Base-by-base conservation (phyloP, 495 filamentous ascomycete genomes). In the Aspergillus carlsbadensis region DNA sequence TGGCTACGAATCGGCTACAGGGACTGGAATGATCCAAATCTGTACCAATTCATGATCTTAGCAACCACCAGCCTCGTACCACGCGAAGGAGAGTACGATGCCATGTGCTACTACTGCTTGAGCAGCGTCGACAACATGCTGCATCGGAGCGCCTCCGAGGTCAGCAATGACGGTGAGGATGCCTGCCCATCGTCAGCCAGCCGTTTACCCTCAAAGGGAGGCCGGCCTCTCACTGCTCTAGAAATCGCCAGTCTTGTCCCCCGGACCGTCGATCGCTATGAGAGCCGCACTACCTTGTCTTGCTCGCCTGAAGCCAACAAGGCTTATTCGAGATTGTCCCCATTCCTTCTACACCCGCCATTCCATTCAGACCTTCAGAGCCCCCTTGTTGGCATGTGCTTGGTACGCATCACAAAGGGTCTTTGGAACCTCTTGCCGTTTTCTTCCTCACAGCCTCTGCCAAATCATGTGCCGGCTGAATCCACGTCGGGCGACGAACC, bases 71-170 rank as follows among this genome's bases (percentile, higher is more conserved):
- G 20, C 21, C 49, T 17, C 6, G 63, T 68, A 3, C 67, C 65
- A 8, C 72, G 74, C 2, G 56, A 63, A 10, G 72, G 70, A 1
- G 72, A 75, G 36, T 77, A 71, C 57, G 68, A 77, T 15, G 65
- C 74, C 18, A 52, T 73, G 22, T 77, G 74, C 51, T 60, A 59
- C n/a, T 50, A 74, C 49, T 77, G 74, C 40, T 53, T 57, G 1
- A 53, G 57, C 44, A 56, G 54, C n/a, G 49, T 71, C 10, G 70
- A 74, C 20, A 62, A 55, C 3, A 36, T 15, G 46, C 24, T 66
- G 1, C 67, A 74, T 33, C 63, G 62, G 15, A 75, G 69, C 18
- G 44, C 63, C 4, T 73, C 70, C 0, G 64, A 73, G 24, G 15
- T 24, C 24, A 15, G 22, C 22, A 14, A 45, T 24, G 3, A 22